phyloP scores from a whole-genome alignment of 2,329 filamentous ascomycete genomes.

The Pseudogymnoascus verrucosus region DNA sequence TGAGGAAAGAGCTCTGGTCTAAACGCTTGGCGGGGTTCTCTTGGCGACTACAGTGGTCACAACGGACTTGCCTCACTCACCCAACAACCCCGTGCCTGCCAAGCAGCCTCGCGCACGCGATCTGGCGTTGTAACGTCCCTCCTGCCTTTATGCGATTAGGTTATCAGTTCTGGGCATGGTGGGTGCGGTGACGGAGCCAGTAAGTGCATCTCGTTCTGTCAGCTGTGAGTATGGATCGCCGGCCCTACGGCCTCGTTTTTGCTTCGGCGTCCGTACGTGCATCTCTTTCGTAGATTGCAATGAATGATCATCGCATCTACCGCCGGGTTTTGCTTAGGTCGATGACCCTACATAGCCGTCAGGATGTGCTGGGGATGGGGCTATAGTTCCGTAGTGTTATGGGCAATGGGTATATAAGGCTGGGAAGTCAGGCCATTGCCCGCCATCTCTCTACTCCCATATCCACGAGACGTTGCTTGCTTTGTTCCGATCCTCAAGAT shows the following conservation, averaged over 20 bases:
- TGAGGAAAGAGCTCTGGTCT: slow-evolving; percentile 5
- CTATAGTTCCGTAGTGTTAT: not conserved
- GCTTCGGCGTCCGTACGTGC: not conserved
- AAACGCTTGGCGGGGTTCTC: not conserved
- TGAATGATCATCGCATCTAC: not conserved
- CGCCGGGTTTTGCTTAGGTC: not conserved
- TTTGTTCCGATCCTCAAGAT: not conserved
- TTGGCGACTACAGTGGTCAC: not conserved
- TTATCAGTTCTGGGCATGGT: slow-evolving; percentile 1
- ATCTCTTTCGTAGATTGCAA: not conserved
- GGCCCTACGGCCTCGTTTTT: not conserved
- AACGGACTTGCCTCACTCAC: not conserved
- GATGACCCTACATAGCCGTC: not conserved
- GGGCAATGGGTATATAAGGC: slow-evolving; percentile 1
- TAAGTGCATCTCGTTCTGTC: not conserved
- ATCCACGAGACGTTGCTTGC: not conserved
- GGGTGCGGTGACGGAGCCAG: not conserved
- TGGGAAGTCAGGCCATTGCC: not conserved
- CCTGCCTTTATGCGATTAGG: slow-evolving; percentile 8
- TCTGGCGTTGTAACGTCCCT: not conserved
- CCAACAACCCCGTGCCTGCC: not conserved
- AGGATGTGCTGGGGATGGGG: not conserved
- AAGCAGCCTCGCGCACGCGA: not conserved
- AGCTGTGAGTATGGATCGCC: slow-evolving; percentile 1
- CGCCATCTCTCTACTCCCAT: not conserved